Conservation (phyloP, 73 alveolate species). For the Tetrahymena elliotti region DNA sequence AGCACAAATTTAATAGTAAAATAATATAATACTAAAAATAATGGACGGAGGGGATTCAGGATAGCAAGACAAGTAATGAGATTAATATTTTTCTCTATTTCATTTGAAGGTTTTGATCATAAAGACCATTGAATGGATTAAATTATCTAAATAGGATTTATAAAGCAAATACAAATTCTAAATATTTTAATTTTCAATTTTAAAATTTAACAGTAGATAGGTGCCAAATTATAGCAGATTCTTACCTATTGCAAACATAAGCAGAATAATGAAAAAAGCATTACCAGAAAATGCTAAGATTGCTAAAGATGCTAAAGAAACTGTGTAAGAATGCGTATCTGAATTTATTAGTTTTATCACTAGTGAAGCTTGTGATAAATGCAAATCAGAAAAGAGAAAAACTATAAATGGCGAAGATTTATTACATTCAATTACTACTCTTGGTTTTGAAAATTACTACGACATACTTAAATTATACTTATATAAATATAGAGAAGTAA, state of each 20-base stretch:
- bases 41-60: neutral
- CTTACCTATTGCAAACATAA: constrained; percentile 94
- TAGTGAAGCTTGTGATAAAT: constrained; percentile 92
- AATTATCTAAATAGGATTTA: neutral
- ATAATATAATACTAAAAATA: neutral
- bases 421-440: constrained; percentile 75
- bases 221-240: constrained; percentile 50
- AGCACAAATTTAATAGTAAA: neutral
- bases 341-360: constrained; percentile 61
- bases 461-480: constrained; percentile 75
- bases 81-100: too few species aligned
- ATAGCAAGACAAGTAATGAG: neutral
- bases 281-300: constrained; percentile 92
- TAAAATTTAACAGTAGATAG: neutral
- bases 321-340: constrained; percentile 94
- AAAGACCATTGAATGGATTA: neutral
- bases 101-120: too few species aligned
- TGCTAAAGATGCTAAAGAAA: constrained; percentile 95
- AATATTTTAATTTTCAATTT: neutral
- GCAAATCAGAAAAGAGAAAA: constrained; percentile 89
- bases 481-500: constrained; percentile 73
- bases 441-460: constrained; percentile 92
- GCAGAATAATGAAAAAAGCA: constrained; percentile 92
- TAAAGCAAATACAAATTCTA: neutral
- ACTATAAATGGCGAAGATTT: constrained; percentile 96